Percentiles rank a stretch among this genome's conserved stretches.
Conservation (phyloP, 495 filamentous ascomycete genomes). For the Podospora pseudocomata region DNA sequence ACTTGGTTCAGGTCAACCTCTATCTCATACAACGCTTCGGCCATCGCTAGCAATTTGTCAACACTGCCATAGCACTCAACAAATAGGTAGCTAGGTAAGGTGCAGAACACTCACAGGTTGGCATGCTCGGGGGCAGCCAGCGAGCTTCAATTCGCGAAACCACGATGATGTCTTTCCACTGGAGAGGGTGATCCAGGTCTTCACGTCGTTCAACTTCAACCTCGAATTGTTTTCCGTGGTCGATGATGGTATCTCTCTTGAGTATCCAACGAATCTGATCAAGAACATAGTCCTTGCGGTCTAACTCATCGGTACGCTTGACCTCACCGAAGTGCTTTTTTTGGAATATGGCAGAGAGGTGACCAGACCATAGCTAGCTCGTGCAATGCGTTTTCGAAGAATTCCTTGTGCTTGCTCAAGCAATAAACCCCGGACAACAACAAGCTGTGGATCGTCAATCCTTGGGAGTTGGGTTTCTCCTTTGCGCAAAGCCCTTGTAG, state of each 20-base stretch:
- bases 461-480: constrained; percentile 43
- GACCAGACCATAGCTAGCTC: constrained; percentile 56
- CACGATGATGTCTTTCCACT: constrained; percentile 49
- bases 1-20: constrained; percentile 35
- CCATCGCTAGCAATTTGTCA: constrained; percentile 27
- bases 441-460: constrained; percentile 52
- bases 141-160: constrained; percentile 43
- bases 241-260: constrained; percentile 42
- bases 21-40: constrained; percentile 41
- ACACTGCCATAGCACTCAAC: not conserved
- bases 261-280: constrained; percentile 58
- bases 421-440: constrained; percentile 54
- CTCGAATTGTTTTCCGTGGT: constrained; percentile 34
- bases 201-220: constrained; percentile 43
- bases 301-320: constrained; percentile 37
- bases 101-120: constrained; percentile 13
- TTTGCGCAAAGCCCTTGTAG: constrained; percentile 35
- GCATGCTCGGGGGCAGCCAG: constrained; percentile 43
- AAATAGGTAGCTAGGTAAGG: not conserved
- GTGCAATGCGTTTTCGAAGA: constrained; percentile 47
- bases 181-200: constrained; percentile 33
- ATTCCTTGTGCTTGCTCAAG: constrained; percentile 53
- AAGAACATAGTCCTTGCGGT: constrained; percentile 44
- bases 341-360: constrained; percentile 47
- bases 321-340: constrained; percentile 32